Evolutionary conservation across 306 rosid species (phyloP).

Genomic region (Cucurbita pepo): DNA sequence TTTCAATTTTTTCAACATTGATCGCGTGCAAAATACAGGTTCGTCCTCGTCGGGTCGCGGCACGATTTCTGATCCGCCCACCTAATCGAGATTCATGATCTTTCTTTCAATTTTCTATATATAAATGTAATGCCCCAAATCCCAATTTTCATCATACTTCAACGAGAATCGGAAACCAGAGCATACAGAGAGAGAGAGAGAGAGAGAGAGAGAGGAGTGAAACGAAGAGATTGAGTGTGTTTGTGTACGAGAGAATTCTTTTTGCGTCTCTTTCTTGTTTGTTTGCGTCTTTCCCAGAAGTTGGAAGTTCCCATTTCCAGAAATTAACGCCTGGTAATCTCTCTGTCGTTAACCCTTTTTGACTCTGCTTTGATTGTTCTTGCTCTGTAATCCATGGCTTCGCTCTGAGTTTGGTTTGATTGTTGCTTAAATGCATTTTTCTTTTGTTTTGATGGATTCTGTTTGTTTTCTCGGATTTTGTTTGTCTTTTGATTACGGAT

Average conservation of each 20-base stretch:
- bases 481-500: not conserved
- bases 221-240: not conserved
- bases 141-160: not conserved
- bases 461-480: not conserved
- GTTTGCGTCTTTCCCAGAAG: not conserved
- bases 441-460: not conserved
- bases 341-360: not conserved
- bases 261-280: not conserved
- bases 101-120: not conserved
- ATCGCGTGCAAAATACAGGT: not conserved
- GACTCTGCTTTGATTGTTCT: not conserved
- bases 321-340: constrained; percentile 1
- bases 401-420: not conserved
- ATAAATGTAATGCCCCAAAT: not conserved
- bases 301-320: not conserved
- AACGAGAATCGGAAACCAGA: not conserved
- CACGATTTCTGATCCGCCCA: not conserved
- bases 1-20: not conserved
- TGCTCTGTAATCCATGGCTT: not conserved
- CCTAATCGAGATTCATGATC: not conserved
- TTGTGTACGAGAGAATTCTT: not conserved
- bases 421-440: not conserved
- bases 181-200: not conserved
- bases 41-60: not conserved
- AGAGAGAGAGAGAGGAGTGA: not conserved